A percentile compares a stretch with the other conserved stretches of the same genome.
These are phyloP conservation scores for Mrakia frigida DNA, from an alignment of 768 basidiomycete genomes.

Conservation along the genomic window DNA sequence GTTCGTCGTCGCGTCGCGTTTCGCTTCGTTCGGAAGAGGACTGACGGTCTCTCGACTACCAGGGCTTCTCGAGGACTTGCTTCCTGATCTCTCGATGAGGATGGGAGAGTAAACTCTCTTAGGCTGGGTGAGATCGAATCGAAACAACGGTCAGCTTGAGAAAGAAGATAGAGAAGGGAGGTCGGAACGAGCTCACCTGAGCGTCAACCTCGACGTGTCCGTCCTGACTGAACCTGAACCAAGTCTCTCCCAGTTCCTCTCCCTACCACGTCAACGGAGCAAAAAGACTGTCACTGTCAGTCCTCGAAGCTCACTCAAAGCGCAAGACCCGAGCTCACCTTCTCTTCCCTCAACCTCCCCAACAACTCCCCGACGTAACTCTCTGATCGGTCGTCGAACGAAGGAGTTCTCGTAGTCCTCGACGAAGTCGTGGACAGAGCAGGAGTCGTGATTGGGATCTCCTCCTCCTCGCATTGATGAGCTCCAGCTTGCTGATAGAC, in stretches of 20 bases:
- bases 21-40: too few species aligned
- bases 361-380: not conserved
- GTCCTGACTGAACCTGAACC: not conserved
- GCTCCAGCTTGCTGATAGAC: too few species aligned
- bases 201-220: not conserved
- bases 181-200: not conserved
- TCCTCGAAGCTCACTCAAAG: too few species aligned
- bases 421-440: not conserved
- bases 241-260: not conserved
- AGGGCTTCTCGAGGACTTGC: too few species aligned
- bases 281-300: not conserved
- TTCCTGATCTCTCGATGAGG: too few species aligned
- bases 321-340: not conserved
- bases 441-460: too few species aligned
- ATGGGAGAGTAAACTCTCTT: too few species aligned
- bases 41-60: too few species aligned
- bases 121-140: too few species aligned
- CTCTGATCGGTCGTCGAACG: not conserved
- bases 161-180: not conserved
- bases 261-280: not conserved
- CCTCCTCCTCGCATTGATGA: too few species aligned
- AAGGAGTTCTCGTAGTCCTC: not conserved
- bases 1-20: not conserved
- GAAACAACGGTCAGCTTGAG: not conserved
- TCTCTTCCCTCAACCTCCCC: not conserved